Evolutionary conservation across 768 basidiomycete genomes (phyloP).

Genomic region (Termitomyces sp.): DNA sequence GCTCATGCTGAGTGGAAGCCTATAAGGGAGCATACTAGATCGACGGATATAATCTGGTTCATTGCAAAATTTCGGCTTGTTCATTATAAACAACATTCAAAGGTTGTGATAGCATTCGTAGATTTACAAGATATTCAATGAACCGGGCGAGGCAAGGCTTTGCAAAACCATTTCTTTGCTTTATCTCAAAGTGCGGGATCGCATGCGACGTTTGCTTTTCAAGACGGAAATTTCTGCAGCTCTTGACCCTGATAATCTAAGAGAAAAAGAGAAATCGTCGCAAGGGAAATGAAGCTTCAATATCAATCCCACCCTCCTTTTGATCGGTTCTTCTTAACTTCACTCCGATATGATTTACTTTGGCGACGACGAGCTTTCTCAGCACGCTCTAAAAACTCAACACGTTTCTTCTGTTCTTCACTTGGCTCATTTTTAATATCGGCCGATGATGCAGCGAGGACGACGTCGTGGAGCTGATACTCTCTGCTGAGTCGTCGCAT

Average conservation of each 20-base stretch:
- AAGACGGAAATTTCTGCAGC: neutral
- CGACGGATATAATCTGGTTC: neutral
- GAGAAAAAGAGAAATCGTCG: neutral
- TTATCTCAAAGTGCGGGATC: neutral
- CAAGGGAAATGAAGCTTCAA: neutral
- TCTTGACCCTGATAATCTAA: neutral
- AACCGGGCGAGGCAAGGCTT: neutral
- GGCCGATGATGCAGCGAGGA: slow-evolving; percentile 41
- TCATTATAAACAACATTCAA: neutral
- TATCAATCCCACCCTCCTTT: slow-evolving; percentile 17
- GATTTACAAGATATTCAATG: neutral
- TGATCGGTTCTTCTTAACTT: slow-evolving; percentile 36
- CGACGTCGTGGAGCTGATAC: slow-evolving; percentile 46
- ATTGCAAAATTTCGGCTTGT: neutral
- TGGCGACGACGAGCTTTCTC: slow-evolving; percentile 41
- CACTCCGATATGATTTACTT: slow-evolving; percentile 50
- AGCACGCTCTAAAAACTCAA: slow-evolving; percentile 36
- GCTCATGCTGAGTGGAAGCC: neutral
- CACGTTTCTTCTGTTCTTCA: slow-evolving; percentile 49
- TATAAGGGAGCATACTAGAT: neutral
- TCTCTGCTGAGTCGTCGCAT: neutral
- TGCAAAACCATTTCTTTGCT: neutral
- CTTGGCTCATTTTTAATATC: slow-evolving; percentile 49
- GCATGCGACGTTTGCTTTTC: neutral
- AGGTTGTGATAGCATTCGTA: neutral